Conservation (phyloP, 2,329 filamentous ascomycete species). For the Trichoderma endophyticum region DNA sequence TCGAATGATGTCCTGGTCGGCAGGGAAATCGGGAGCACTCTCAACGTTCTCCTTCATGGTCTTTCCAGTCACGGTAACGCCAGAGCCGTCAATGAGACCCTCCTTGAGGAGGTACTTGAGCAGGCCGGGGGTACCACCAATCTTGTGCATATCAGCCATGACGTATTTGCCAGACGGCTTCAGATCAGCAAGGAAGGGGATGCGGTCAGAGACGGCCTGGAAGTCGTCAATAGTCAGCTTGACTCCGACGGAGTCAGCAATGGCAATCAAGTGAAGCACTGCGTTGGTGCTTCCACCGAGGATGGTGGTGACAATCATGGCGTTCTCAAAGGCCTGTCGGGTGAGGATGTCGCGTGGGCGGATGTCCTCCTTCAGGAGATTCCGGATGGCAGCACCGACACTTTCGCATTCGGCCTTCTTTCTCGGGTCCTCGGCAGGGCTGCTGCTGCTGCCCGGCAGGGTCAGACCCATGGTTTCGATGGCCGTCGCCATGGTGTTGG, state of each 20-base stretch:
- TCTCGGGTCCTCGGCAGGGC: slow-evolving; percentile 68
- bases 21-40: slow-evolving; percentile 68
- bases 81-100: slow-evolving; percentile 74
- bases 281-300: slow-evolving; percentile 84
- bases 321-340: slow-evolving; percentile 76
- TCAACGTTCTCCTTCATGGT: slow-evolving; percentile 83
- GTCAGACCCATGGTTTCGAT: slow-evolving; percentile 90
- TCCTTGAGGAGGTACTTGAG: slow-evolving; percentile 85
- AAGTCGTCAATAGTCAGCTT: slow-evolving; percentile 84
- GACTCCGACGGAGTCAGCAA: slow-evolving; percentile 76
- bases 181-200: slow-evolving; percentile 75
- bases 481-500: slow-evolving; percentile 88
- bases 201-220: slow-evolving; percentile 75
- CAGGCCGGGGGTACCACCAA: slow-evolving; percentile 81
- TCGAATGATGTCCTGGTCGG: slow-evolving; percentile 78
- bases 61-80: slow-evolving; percentile 84
- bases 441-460: slow-evolving; percentile 77
- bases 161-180: slow-evolving; percentile 86
- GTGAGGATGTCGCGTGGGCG: slow-evolving; percentile 75
- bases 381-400: slow-evolving; percentile 71
- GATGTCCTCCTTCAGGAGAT: slow-evolving; percentile 72
- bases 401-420: slow-evolving; percentile 71
- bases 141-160: slow-evolving; percentile 79
- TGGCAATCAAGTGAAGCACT: slow-evolving; percentile 79
- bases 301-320: slow-evolving; percentile 79